phyloP scores from a whole-genome alignment of 129 eudicot species.

The Tagetes patula region DNA sequence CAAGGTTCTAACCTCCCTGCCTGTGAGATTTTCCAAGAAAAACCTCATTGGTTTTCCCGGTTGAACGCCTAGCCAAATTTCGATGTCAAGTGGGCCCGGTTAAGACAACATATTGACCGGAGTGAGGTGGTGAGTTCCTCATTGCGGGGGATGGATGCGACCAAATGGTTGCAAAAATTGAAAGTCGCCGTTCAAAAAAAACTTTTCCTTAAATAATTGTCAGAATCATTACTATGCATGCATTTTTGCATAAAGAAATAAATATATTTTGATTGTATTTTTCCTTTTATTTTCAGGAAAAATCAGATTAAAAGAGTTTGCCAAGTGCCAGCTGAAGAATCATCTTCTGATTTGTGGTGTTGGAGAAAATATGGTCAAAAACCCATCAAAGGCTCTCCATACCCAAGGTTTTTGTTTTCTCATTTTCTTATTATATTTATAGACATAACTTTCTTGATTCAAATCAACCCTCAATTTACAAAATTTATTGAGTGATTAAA shows the following conservation, averaged over 20 bases:
- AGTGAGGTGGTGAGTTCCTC: too few species aligned
- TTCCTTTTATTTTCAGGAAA: constrained; percentile 50
- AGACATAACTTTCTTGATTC: background rate
- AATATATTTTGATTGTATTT: background rate
- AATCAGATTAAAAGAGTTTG: constrained; percentile 77
- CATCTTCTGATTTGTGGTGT: constrained; percentile 91
- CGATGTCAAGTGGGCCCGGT: too few species aligned
- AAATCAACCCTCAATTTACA: background rate
- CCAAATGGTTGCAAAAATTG: too few species aligned
- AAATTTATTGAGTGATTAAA: background rate
- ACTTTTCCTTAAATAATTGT: too few species aligned
- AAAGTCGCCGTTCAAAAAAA: too few species aligned
- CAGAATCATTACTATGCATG: too few species aligned
- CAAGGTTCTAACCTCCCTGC: too few species aligned
- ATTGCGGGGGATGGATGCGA: too few species aligned
- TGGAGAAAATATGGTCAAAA: constrained; percentile 99
- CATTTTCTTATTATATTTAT: background rate
- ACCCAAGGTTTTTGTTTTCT: constrained; percentile 63
- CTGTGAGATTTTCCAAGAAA: too few species aligned
- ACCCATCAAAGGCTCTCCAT: constrained; percentile 98
- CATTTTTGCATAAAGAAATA: background rate
- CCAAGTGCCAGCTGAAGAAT: constrained; percentile 86
- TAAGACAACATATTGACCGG: too few species aligned
- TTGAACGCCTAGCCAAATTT: too few species aligned
- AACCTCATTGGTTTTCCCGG: too few species aligned